Percentiles rank a stretch among this genome's conserved stretches.
Evolutionary conservation across 202 grass and related monocot species (phyloP).

Genomic region (Saccharum hybrid): DNA sequence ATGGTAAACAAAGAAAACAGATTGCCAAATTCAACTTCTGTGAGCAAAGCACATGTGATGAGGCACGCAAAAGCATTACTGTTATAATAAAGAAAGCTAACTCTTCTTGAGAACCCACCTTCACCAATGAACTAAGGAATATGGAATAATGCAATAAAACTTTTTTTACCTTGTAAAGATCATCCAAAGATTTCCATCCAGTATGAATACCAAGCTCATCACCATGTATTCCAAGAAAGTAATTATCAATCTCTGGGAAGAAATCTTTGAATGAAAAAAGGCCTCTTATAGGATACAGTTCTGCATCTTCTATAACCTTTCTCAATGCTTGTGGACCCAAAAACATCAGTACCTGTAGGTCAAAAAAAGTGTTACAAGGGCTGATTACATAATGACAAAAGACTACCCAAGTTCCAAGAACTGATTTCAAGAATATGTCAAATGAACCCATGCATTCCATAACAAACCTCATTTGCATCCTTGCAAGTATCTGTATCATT

Average conservation of each 20-base stretch:
- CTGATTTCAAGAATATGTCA: conserved; percentile 15
- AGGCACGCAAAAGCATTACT: conserved; percentile 32
- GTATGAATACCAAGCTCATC: conserved; percentile 69
- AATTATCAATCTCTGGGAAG: conserved; percentile 76
- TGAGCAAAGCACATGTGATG: conserved; percentile 14
- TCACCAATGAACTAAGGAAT: conserved; percentile 8
- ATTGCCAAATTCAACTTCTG: not conserved
- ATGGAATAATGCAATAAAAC: not conserved
- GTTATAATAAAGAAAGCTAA: conserved; percentile 24
- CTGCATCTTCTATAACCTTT: conserved; percentile 77
- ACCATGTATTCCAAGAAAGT: conserved; percentile 71
- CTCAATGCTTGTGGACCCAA: conserved; percentile 74
- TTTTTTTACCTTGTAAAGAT: conserved; percentile 51
- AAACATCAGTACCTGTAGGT: conserved; percentile 83
- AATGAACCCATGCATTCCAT: conserved; percentile 25
- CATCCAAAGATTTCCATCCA: conserved; percentile 84
- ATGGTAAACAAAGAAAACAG: conserved; percentile 10
- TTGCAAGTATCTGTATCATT: conserved; percentile 70
- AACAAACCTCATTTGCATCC: conserved; percentile 98
- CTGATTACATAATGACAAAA: not conserved
- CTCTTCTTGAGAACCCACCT: conserved; percentile 14
- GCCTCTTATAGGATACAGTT: conserved; percentile 90
- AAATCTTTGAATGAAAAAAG: conserved; percentile 83
- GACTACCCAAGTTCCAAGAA: conserved; percentile 24
- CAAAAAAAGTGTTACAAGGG: conserved; percentile 22